Conservation (phyloP, 2,329 filamentous ascomycete species). For the Chaetomiaceae sp. region DNA sequence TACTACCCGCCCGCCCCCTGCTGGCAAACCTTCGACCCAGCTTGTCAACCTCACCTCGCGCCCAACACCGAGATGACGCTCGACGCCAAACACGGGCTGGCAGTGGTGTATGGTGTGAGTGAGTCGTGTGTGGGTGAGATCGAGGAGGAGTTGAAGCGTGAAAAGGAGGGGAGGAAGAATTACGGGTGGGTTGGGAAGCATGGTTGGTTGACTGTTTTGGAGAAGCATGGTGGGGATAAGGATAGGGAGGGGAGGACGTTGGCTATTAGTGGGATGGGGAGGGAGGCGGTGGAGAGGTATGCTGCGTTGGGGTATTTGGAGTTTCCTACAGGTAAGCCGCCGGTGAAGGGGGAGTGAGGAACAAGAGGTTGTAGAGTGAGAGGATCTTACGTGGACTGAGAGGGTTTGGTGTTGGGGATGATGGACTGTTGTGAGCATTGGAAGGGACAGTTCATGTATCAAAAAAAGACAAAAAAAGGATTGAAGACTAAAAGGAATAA, state of each 20-base stretch:
- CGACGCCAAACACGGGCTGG: conserved; percentile 20
- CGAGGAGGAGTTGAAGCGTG: conserved; percentile 25
- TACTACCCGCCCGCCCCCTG: conserved; percentile 28
- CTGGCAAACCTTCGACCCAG: conserved; percentile 27
- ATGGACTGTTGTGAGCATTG: too few relatives aligned
- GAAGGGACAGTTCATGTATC: too few relatives aligned
- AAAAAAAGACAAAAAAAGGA: too few relatives aligned
- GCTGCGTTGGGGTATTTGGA: conserved; percentile 6
- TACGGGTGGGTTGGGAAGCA: conserved; percentile 25
- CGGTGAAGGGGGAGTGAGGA: background rate
- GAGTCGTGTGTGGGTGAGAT: conserved; percentile 23
- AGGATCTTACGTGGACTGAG: too few relatives aligned
- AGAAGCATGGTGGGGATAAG: background rate
- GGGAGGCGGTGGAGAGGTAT: conserved; percentile 19
- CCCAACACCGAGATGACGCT: conserved; percentile 21
- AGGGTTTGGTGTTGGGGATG: too few relatives aligned
- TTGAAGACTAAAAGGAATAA: too few relatives aligned
- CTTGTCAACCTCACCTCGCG: conserved; percentile 22
- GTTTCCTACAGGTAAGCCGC: too few relatives aligned
- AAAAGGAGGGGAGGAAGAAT: conserved; percentile 24
- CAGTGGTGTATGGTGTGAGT: conserved; percentile 24
- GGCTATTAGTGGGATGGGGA: conserved; percentile 26
- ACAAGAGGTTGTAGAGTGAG: background rate
- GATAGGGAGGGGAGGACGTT: conserved; percentile 17
- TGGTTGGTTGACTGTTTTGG: conserved; percentile 22